Evolutionary conservation across 1,284 basidiomycete species (phyloP), one percentile per base, ranked within the genome.

Genomic region (Ceratobasidium sp.): DNA sequence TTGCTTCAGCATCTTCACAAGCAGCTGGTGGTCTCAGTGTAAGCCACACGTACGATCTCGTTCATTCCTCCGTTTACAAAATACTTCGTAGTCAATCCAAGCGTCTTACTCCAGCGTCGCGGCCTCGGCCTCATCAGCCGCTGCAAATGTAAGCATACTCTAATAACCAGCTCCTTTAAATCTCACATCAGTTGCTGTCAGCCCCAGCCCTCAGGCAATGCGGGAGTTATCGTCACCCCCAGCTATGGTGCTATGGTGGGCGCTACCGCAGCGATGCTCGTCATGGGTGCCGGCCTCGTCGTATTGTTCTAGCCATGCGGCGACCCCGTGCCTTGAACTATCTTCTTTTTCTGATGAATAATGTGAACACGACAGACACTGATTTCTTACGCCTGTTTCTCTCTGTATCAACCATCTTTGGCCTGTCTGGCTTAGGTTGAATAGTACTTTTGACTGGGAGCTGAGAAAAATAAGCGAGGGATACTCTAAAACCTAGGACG

Each of bases 281-380:
- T 76, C 63, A 67, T 76, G 73, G 63, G 73, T 20, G 63, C 53
- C n/a, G 73, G 73, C 61, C 51, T 76, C 53, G 33, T 64, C n/a
- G 28, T 77, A 4, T n/a, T 77, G 64, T 23, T 76, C 73, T 76
- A 76, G 40, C 40, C 28, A 40, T 58, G 40, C 39, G 23, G 12
- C 6, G 26, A 23, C 39, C 58, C 46, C 39, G 44, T 61, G 56
- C 70, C 55, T 72, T 6, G 15, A 53, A 18, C 10, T 23, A 23
- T 39, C 40, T 46, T 66, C 44, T 46, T 39, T 63, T 46, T 66
- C 44, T 66, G 3, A 23, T 28, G 42, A n/a, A 61, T 26, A 39
- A 56, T 23, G 55, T 56, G 55, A 26, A n/a, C 9, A 23, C 55
- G 55, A 56, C 55, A 56, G 55, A 56, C 55, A 56, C 55, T 56